phyloP scores from a whole-genome alignment of 331 rosid genomes.

The Telfairia occidentalis region DNA sequence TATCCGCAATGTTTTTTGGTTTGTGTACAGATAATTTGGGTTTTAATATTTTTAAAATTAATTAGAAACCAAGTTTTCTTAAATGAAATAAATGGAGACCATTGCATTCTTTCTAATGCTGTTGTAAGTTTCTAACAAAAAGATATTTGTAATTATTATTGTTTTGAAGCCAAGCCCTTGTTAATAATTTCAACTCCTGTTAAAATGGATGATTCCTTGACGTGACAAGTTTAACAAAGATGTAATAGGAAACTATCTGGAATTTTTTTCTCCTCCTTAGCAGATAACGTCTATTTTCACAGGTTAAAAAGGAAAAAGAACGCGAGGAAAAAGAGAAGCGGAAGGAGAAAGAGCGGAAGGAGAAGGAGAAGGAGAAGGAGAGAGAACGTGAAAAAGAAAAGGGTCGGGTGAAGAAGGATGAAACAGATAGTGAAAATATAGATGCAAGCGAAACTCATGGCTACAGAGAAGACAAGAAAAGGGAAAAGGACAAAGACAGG shows the following conservation, averaged over 20 bases:
- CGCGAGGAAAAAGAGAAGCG: slow-evolving; percentile 80
- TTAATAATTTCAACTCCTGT: neutral
- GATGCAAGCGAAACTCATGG: slow-evolving; percentile 54
- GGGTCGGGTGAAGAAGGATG: slow-evolving; percentile 75
- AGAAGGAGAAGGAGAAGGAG: slow-evolving; percentile 75
- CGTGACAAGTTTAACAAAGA: neutral
- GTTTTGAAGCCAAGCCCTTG: neutral
- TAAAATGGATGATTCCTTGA: neutral
- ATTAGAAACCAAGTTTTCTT: neutral
- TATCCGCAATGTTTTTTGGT: neutral
- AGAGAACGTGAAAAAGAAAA: slow-evolving; percentile 84
- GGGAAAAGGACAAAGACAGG: slow-evolving; percentile 80
- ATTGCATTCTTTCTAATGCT: neutral
- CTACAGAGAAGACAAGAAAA: slow-evolving; percentile 83
- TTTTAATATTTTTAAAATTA: neutral
- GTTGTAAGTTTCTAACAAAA: neutral
- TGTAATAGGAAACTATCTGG: neutral
- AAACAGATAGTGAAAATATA: slow-evolving; percentile 68
- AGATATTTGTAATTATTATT: neutral
- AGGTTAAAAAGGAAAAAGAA: slow-evolving; percentile 81
- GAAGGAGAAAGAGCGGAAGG: slow-evolving; percentile 43
- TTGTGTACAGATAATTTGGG: neutral
- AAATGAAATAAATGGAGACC: neutral
- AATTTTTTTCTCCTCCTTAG: neutral
- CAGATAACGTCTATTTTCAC: slow-evolving; percentile 14